A percentile compares a stretch with the other conserved stretches of the same genome.
Evolutionary conservation across 2,329 filamentous ascomycete species (phyloP).

Genomic region (Talaromyces sp.): DNA sequence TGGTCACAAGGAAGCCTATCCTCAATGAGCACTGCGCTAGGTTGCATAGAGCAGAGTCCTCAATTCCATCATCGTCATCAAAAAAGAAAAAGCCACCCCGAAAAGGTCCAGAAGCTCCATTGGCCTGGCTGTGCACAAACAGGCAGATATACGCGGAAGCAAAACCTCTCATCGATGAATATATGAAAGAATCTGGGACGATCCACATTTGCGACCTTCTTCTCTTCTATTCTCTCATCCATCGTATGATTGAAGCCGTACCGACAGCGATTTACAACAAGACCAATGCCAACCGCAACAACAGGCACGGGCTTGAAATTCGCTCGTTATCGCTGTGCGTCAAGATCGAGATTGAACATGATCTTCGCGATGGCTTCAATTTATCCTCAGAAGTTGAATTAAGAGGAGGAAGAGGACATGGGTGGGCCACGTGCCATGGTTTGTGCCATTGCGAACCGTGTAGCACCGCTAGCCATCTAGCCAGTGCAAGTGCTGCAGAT

Average conservation of each 20-base stretch:
- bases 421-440: neutral
- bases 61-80: neutral
- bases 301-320: neutral
- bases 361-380: no score
- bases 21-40: neutral
- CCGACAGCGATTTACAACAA: neutral
- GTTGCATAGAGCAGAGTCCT: neutral
- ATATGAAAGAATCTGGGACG: neutral
- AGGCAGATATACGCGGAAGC: neutral
- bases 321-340: neutral
- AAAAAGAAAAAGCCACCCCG: neutral
- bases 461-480: no score
- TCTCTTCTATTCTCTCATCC: neutral
- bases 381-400: no score
- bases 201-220: neutral
- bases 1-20: neutral
- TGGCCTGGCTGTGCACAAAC: neutral
- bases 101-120: neutral
- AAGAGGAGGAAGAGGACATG: no score
- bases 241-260: neutral
- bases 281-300: neutral
- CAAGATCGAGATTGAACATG: neutral
- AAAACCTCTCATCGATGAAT: neutral
- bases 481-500: no score
- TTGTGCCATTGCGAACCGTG: neutral